phyloP scores from a whole-genome alignment of 73 alveolate species.

The Tetrahymena thermophila region DNA sequence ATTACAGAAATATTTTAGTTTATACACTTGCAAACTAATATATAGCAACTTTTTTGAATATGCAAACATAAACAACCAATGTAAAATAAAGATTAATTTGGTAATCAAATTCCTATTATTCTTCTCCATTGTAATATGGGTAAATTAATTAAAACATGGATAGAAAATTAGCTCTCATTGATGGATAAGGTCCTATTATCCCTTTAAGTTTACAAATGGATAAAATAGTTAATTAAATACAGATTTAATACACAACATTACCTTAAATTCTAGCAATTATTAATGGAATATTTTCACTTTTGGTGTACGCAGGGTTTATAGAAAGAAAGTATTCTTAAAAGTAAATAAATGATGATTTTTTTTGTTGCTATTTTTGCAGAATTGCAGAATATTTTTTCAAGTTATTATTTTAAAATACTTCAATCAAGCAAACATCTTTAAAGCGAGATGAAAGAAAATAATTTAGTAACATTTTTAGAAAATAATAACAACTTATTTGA shows the following conservation, averaged over 20 bases:
- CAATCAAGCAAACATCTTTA: not conserved
- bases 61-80: not conserved
- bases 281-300: not conserved
- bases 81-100: not conserved
- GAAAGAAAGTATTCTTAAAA: not conserved
- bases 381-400: not conserved
- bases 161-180: not conserved
- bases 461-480: not conserved
- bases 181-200: not conserved
- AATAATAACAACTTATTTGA: no score
- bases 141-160: not conserved
- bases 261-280: not conserved
- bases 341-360: not conserved
- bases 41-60: not conserved
- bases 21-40: not conserved
- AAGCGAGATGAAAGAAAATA: no score
- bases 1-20: not conserved
- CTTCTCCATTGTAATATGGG: not conserved
- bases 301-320: not conserved
- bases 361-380: no score
- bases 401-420: not conserved
- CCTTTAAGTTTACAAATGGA: not conserved
- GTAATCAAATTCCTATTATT: not conserved
- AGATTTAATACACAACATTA: not conserved
- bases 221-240: not conserved